Base-by-base conservation (phyloP, 2,329 filamentous ascomycete genomes). In the Colletotrichum sp. region DNA sequence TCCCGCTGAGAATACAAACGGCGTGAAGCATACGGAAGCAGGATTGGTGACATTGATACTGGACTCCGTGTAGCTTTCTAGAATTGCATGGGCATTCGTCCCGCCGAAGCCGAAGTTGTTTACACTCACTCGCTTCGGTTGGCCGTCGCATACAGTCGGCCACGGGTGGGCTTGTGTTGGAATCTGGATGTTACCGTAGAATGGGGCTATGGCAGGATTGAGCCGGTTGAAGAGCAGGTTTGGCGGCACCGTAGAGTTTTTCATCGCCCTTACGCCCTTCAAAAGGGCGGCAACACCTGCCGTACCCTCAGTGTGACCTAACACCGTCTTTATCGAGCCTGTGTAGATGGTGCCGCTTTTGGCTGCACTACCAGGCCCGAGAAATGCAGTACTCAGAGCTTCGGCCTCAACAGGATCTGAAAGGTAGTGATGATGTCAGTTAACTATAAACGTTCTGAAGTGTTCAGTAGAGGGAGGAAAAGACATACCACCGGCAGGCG, bases 41-140 rank as follows among this genome's bases (percentile, higher is more conserved):
- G 13, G 26, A 13, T 26, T 34, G 26, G 28, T 26, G 64, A 21
- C 52, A 21, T 30, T 60, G 52, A 13, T 18, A 26, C 24, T 24
- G 24, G n/a, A 24, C 8, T 55, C 16, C 43, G 38, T 28, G 34
- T 60, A 58, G 21, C 26, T 32, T n/a, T 77, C 75, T 61, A 89
- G 73, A 15, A 88, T 84, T 10, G 81, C 80, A 72, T 89, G 87
- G 0, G 83, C 84, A 74, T 88, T 88, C 13, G 85, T 84, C 34
- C 87, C 87, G 8, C 87, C 86, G 28, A 86, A 88, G 3, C 87
- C 87, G 69, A 88, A 88, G 16, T 82, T 84, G 72, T 77, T 86
- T 15, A 77, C 72, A 21, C 75, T 75, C 2, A 43, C 75, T 15
- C 75, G 48, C 3, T 30, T 30, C 8, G 64, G 57, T 5, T 60